These are phyloP conservation scores for Suillus decipiens DNA, from an alignment of 768 basidiomycete species.

Conservation along the genomic window DNA sequence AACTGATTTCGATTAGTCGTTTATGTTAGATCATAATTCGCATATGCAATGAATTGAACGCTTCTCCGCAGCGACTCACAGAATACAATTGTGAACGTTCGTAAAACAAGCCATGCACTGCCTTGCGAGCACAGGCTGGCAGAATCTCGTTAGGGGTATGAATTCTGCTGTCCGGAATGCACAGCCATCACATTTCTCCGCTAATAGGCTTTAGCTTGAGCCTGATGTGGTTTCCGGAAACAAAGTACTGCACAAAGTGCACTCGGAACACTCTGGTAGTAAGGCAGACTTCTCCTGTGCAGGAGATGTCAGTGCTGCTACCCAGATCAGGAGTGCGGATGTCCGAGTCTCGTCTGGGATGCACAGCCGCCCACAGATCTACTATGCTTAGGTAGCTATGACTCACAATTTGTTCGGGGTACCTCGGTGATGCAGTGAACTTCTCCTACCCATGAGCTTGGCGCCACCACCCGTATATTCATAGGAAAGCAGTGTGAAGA, in stretches of 20 bases:
- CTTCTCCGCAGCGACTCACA: no score
- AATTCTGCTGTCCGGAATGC: background rate
- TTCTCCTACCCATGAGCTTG: background rate
- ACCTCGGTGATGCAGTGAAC: background rate
- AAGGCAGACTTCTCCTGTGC: background rate
- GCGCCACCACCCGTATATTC: background rate
- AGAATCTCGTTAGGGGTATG: background rate
- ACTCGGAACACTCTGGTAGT: background rate
- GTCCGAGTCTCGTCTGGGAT: background rate
- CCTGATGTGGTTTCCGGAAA: no score
- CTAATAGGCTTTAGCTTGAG: background rate
- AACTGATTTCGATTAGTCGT: no score
- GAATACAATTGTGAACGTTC: background rate
- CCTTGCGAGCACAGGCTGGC: background rate
- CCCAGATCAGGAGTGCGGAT: background rate
- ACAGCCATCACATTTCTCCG: background rate
- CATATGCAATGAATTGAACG: no score
- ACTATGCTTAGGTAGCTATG: background rate
- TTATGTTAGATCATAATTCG: no score
- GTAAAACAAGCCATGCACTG: no score
- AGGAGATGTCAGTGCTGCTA: background rate
- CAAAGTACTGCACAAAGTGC: background rate
- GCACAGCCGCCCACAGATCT: background rate
- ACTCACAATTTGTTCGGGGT: background rate
- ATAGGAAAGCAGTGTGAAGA: background rate